A percentile compares a stretch with the other conserved stretches of the same genome.
Evolutionary conservation across 176 grass and related monocot genomes (phyloP).

Genomic region (Bothriochloa decipiens): DNA sequence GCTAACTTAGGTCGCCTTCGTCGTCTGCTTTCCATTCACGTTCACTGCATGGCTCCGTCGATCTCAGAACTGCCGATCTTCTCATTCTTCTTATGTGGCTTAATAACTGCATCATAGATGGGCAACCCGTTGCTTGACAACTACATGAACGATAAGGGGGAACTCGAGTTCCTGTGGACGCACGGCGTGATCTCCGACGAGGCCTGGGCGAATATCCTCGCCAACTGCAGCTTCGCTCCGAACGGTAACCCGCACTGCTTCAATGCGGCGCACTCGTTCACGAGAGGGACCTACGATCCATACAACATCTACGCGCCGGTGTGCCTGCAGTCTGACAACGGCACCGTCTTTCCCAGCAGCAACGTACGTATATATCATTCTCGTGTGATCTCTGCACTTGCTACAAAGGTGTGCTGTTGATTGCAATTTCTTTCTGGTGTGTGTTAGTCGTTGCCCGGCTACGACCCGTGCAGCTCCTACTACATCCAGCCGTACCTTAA

Average conservation of each 20-base stretch:
- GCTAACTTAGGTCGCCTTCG: too few species aligned
- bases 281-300: not conserved
- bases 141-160: constrained; percentile 17
- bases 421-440: not conserved
- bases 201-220: constrained; percentile 35
- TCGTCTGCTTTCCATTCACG: too few species aligned
- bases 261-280: not conserved
- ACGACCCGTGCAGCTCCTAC: constrained; percentile 43
- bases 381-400: not conserved
- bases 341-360: constrained; percentile 3
- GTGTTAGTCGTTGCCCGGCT: constrained; percentile 35
- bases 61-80: too few species aligned
- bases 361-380: constrained; percentile 19
- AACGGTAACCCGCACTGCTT: constrained; percentile 13
- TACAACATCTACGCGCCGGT: constrained; percentile 57
- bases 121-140: constrained; percentile 47
- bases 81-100: too few species aligned
- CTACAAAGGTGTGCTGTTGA: not conserved
- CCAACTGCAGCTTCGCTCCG: constrained; percentile 42
- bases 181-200: constrained; percentile 57
- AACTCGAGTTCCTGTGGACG: constrained; percentile 48
- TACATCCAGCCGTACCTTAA: constrained; percentile 49
- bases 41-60: too few species aligned
- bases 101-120: not conserved
- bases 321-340: constrained; percentile 10